These are phyloP conservation scores for Candida sp. DNA, from an alignment of 1,139 yeast genomes.

Conservation along the genomic window DNA sequence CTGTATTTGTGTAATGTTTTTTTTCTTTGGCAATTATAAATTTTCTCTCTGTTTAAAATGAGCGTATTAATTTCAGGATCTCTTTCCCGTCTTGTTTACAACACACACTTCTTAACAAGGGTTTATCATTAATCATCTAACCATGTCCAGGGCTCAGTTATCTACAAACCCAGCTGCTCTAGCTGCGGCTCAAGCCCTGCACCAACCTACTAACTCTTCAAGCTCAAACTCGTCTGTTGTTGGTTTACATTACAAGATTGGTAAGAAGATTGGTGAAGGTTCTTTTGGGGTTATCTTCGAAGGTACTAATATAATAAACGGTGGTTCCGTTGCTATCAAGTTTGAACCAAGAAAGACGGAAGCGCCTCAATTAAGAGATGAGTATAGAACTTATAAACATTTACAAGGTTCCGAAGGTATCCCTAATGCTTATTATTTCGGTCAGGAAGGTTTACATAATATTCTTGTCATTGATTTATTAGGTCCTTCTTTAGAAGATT, in stretches of 20 bases:
- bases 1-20: neutral
- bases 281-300: constrained; percentile 82
- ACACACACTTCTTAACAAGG: too few species aligned
- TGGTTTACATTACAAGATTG: constrained; percentile 76
- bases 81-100: too few species aligned
- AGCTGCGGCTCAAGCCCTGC: constrained; percentile 34
- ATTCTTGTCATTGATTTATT: constrained; percentile 88
- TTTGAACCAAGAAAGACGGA: constrained; percentile 91
- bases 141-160: constrained; percentile 16
- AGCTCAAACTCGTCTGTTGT: constrained; percentile 50
- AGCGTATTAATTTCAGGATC: neutral
- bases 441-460: constrained; percentile 96
- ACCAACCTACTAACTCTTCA: constrained; percentile 13
- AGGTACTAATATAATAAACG: constrained; percentile 73
- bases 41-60: neutral
- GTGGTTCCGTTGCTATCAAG: constrained; percentile 72
- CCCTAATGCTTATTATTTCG: constrained; percentile 94
- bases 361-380: constrained; percentile 96
- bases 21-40: neutral
- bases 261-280: constrained; percentile 83
- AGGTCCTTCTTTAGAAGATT: constrained; percentile 94
- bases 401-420: constrained; percentile 80
- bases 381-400: constrained; percentile 87
- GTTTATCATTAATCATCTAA: too few species aligned
- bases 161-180: constrained; percentile 34